These are phyloP conservation scores for Hymenoscyphus scutula DNA, from an alignment of 2,329 filamentous ascomycete species.

Conservation along the genomic window DNA sequence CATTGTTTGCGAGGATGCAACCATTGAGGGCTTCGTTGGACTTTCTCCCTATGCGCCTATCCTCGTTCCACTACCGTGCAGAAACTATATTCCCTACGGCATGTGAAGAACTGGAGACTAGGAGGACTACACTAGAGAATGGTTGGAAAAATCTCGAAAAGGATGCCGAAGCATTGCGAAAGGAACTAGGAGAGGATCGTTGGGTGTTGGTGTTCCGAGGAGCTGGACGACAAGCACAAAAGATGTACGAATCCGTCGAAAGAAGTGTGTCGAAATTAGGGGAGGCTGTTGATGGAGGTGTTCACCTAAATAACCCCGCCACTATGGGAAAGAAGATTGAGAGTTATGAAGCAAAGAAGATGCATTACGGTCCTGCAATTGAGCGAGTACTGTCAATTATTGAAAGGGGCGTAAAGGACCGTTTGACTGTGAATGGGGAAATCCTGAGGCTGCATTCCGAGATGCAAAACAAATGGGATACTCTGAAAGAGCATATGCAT, in stretches of 20 bases:
- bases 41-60: slow-evolving; percentile 91
- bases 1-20: slow-evolving; percentile 92
- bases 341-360: slow-evolving; percentile 91
- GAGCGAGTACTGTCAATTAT: slow-evolving; percentile 89
- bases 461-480: slow-evolving; percentile 78
- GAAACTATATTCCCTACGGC: slow-evolving; percentile 81
- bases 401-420: slow-evolving; percentile 89
- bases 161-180: slow-evolving; percentile 83
- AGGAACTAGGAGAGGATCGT: slow-evolving; percentile 90
- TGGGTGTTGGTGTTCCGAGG: slow-evolving; percentile 96
- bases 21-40: slow-evolving; percentile 88
- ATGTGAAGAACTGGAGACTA: slow-evolving; percentile 80
- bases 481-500: slow-evolving; percentile 71
- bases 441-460: slow-evolving; percentile 84
- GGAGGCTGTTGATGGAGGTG: slow-evolving; percentile 72
- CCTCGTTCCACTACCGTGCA: slow-evolving; percentile 78
- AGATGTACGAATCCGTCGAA: slow-evolving; percentile 95
- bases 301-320: slow-evolving; percentile 69
- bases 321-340: slow-evolving; percentile 79
- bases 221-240: slow-evolving; percentile 85
- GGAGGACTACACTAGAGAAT: slow-evolving; percentile 72
- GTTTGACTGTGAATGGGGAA: slow-evolving; percentile 95
- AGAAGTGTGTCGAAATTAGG: slow-evolving; percentile 79
- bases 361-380: slow-evolving; percentile 90
- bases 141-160: slow-evolving; percentile 84